phyloP scores from a whole-genome alignment of 2,329 filamentous ascomycete species.

The Huntiella abstrusa region DNA sequence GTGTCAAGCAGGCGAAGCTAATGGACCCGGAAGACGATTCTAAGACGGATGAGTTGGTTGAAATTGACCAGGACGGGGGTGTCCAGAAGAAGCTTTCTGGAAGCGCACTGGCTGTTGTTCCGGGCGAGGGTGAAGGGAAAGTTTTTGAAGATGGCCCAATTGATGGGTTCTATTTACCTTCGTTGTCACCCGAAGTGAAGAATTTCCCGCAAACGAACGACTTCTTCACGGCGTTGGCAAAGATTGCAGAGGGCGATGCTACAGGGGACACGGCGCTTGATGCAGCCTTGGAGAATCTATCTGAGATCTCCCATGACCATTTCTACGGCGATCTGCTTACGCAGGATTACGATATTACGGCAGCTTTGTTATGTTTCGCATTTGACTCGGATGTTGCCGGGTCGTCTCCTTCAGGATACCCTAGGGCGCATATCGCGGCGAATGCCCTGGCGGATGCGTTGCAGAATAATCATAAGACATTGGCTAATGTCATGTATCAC shows the following conservation, averaged over 20 bases:
- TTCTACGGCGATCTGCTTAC: conserved; percentile 48
- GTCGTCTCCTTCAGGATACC: conserved; percentile 14
- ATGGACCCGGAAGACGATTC: conserved; percentile 42
- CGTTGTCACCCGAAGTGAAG: conserved; percentile 4
- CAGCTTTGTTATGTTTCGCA: conserved; percentile 39
- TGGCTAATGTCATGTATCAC: conserved; percentile 29
- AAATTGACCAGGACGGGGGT: conserved; percentile 29
- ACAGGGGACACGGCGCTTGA: conserved; percentile 22
- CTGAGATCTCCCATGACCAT: conserved; percentile 47
- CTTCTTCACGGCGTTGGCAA: conserved; percentile 27
- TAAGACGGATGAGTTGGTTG: conserved; percentile 27
- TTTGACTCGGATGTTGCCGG: conserved; percentile 15
- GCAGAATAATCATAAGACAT: conserved; percentile 46
- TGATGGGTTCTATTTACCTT: conserved; percentile 25
- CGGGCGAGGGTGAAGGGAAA: conserved; percentile 12
- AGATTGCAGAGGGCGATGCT: conserved; percentile 28
- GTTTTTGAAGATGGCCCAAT: conserved; percentile 31
- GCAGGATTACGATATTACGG: conserved; percentile 33
- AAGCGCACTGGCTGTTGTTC: neutral
- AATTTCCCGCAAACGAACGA: conserved; percentile 14
- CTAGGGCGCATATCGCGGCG: conserved; percentile 33
- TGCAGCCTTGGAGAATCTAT: conserved; percentile 35
- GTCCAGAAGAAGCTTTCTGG: conserved; percentile 15
- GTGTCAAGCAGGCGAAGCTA: conserved; percentile 45
- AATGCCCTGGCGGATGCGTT: conserved; percentile 37